phyloP scores from a whole-genome alignment of 306 rosid genomes.

The Sechiopsis laciniata region DNA sequence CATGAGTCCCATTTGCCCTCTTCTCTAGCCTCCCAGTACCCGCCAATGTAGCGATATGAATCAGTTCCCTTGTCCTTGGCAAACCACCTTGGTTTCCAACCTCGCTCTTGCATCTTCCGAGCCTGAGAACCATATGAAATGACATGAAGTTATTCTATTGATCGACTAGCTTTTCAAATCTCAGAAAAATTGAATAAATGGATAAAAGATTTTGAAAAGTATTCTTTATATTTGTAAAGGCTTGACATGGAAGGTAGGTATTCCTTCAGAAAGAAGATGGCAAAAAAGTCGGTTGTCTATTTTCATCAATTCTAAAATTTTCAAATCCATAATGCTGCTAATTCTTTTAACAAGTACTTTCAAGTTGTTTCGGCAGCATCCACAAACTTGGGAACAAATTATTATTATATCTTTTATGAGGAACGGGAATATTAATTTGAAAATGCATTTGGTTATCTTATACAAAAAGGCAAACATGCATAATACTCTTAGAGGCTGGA shows the following conservation, averaged over 20 bases:
- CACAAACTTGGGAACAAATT: neutral
- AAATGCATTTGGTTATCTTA: neutral
- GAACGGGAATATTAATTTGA: neutral
- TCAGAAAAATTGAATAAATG: neutral
- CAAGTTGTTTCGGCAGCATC: neutral
- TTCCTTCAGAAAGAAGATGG: neutral
- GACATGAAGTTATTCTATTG: constrained; percentile 11
- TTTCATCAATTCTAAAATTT: neutral
- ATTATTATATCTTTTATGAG: neutral
- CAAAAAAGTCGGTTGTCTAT: neutral
- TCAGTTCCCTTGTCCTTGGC: constrained; percentile 66
- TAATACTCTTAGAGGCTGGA: neutral
- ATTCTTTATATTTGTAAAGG: neutral
- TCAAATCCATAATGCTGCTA: neutral
- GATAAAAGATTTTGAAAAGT: neutral
- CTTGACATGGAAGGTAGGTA: neutral
- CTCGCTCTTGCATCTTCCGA: constrained; percentile 92
- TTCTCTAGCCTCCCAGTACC: constrained; percentile 92
- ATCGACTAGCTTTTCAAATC: neutral
- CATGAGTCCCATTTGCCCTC: constrained; percentile 69
- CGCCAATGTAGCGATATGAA: constrained; percentile 69
- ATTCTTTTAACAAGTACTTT: neutral
- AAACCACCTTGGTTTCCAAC: constrained; percentile 98
- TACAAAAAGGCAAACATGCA: neutral
- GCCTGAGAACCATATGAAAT: constrained; percentile 48